Conservation (phyloP, 768 basidiomycete genomes). For the Tylopilus intermedius region DNA sequence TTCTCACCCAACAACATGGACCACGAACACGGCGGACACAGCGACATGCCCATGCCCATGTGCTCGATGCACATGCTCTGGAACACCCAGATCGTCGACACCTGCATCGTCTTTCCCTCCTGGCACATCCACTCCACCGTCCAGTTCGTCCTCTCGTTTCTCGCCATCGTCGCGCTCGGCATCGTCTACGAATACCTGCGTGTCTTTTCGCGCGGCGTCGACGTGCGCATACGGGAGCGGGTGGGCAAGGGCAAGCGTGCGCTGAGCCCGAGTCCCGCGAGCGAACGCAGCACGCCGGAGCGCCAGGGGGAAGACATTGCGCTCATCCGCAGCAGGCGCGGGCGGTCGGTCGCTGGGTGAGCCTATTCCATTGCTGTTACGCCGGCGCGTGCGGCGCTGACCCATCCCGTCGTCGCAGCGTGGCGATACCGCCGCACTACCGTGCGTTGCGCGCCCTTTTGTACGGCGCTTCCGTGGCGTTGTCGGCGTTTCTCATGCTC, state of each 20-base stretch:
- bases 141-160: slow-evolving; percentile 59
- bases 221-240: slow-evolving; percentile 49
- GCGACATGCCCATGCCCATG: slow-evolving; percentile 30
- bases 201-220: slow-evolving; percentile 53
- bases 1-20: slow-evolving; percentile 23
- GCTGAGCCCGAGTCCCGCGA: slow-evolving; percentile 31
- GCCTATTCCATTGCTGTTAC: not conserved
- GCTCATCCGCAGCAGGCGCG: slow-evolving; percentile 45
- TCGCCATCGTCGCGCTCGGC: slow-evolving; percentile 61
- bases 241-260: slow-evolving; percentile 49
- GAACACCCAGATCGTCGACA: slow-evolving; percentile 76
- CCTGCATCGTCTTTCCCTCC: slow-evolving; percentile 72
- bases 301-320: slow-evolving; percentile 45
- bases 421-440: slow-evolving; percentile 20
- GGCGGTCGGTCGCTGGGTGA: not conserved
- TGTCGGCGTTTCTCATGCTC: slow-evolving; percentile 90
- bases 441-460: slow-evolving; percentile 59
- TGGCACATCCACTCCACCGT: slow-evolving; percentile 67
- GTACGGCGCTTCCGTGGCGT: slow-evolving; percentile 71
- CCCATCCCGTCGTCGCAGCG: not conserved
- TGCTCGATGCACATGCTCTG: slow-evolving; percentile 85
- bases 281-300: slow-evolving; percentile 40
- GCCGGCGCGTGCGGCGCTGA: too few relatives aligned
- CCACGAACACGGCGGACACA: slow-evolving; percentile 39
- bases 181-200: slow-evolving; percentile 81